phyloP scores from a whole-genome alignment of 208 protist genomes.

The Acanthamoeba culbertsoni region DNA sequence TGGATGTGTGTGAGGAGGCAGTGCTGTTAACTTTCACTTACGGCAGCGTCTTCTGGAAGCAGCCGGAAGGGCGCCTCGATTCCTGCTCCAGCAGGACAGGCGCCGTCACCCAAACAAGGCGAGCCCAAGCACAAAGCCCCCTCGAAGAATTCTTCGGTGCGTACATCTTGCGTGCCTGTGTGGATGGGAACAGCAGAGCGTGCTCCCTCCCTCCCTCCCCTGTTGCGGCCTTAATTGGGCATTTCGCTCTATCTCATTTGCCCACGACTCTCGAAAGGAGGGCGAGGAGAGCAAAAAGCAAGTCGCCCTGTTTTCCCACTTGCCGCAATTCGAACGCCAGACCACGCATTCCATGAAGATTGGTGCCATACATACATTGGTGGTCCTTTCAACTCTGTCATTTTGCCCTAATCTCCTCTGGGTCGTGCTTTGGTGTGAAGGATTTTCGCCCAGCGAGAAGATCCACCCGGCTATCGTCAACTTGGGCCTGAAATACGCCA shows the following conservation, averaged over 20 bases:
- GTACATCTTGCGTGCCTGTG: no score
- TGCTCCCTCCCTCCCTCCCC: not conserved
- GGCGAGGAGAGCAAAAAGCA: conserved; percentile 48
- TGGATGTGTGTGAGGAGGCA: no score
- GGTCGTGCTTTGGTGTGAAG: not conserved
- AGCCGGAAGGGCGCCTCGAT: no score
- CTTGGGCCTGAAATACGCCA: conserved; percentile 75
- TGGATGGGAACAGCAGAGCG: no score
- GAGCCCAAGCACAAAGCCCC: no score
- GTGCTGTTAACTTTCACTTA: no score
- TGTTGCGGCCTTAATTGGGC: not conserved
- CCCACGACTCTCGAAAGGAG: no score
- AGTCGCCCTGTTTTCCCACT: conserved; percentile 73
- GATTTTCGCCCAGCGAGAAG: conserved; percentile 16
- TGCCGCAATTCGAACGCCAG: conserved; percentile 69
- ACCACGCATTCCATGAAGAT: not conserved
- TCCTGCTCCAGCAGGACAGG: not conserved
- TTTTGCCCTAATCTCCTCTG: not conserved
- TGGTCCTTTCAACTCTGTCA: not conserved
- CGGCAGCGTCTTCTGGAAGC: no score
- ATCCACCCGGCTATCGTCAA: conserved; percentile 77
- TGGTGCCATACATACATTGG: not conserved
- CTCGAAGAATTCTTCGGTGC: no score
- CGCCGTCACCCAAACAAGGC: no score
- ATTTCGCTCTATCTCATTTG: not conserved